Conservation (phyloP, 2,329 filamentous ascomycete species). For the Ploettnerulaceae sp. region DNA sequence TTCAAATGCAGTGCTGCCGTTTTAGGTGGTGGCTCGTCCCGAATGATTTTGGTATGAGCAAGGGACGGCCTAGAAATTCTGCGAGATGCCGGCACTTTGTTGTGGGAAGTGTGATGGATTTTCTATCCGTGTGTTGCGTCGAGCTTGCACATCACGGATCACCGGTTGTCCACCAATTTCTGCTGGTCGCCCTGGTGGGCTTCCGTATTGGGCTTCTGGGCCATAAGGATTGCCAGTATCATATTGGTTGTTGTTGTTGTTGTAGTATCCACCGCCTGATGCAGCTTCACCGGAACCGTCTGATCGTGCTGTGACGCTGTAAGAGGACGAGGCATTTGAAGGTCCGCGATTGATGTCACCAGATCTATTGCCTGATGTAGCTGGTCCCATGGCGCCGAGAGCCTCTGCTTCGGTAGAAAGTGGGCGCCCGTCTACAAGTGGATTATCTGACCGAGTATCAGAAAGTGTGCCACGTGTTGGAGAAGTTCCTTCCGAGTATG, state of each 20-base stretch:
- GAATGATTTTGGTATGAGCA: conserved; percentile 17
- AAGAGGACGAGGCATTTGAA: conserved; percentile 94
- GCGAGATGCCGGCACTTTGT: conserved; percentile 90
- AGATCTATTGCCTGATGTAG: conserved; percentile 58
- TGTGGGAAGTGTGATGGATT: conserved; percentile 84
- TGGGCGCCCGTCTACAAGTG: conserved; percentile 50
- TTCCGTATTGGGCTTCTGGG: conserved; percentile 38
- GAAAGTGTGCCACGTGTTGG: conserved; percentile 61
- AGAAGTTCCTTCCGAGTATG: conserved; percentile 70
- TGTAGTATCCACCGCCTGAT: conserved; percentile 43
- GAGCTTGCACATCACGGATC: conserved; percentile 86
- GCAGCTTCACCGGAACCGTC: conserved; percentile 54
- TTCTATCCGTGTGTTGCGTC: conserved; percentile 92
- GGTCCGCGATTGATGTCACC: conserved; percentile 78
- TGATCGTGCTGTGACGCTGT: conserved; percentile 76
- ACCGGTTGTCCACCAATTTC: conserved; percentile 62
- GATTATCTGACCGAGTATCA: conserved; percentile 66
- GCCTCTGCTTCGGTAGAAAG: conserved; percentile 68
- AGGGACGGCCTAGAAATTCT: conserved; percentile 72
- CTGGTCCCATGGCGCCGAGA: conserved; percentile 74
- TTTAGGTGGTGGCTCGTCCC: conserved; percentile 5
- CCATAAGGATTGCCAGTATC: conserved; percentile 52
- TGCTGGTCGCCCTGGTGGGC: conserved; percentile 35
- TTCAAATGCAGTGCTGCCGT: conserved; percentile 5
- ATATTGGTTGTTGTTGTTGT: conserved; percentile 59